Evolutionary conservation across 176 grass and related monocot species (phyloP), one percentile per base, ranked within the genome.

Genomic region (Metroxylon sagu): DNA sequence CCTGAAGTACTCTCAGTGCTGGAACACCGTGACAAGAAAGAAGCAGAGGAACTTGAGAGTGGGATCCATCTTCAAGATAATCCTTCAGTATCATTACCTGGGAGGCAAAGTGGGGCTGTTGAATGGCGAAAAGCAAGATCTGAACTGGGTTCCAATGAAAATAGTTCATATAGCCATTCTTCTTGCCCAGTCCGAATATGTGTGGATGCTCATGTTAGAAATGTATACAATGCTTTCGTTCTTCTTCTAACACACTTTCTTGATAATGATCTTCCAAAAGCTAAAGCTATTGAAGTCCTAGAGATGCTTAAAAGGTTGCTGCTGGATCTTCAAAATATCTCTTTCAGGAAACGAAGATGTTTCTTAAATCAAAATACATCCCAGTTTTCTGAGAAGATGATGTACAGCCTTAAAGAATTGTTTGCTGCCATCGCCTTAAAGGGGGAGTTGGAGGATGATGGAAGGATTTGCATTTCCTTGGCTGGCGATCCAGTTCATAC

Each of bases 91-190:
- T 78, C 78, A 58, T 80, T 98, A 74, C 93, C 93, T 76, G 87
- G 93, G 79, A 90, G 93, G 78, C 71, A 89, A 89, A 92, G 93
- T 80, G 93, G 93, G 61, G 89, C 81, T 54, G 66, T 85, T 52
- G 93, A 92, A 66, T 98, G 87, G 93, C 77, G 93, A 73, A 83
- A 74, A 70, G 74, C 70, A 53, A 92, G 93, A 76, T 78, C 59
- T 55, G 82, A 98, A 77, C 60, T 91, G 63, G 81, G 84, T 73
- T 81, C 64, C 48, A 39, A 30, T 50, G 67, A 89, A 53, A 74
- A 19, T 53, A 64, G 78, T 16, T 87, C 81, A 54, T 70, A 89
- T 25, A 53, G 75, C 72, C 80, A 77, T 63, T 92, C 73, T 54
- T 88, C 81, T 48, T 98, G 93, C 18, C 81, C 93, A 53, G 29